Evolutionary conservation across 2,329 filamentous ascomycete species (phyloP), one percentile per base, ranked within the genome.

Genomic region (Alternaria arborescens): DNA sequence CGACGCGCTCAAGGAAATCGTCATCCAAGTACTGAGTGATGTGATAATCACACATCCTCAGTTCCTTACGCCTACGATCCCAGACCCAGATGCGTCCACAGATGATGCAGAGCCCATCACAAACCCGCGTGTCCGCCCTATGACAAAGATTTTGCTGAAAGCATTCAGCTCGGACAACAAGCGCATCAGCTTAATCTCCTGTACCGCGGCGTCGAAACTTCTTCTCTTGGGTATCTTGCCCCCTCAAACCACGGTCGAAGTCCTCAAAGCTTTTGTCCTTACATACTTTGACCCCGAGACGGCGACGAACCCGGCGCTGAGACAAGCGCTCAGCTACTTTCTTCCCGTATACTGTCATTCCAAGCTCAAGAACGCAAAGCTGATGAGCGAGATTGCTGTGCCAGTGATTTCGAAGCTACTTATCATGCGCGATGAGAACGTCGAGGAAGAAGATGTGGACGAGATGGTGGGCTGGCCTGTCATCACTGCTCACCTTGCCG

Each of bases 331-430:
- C 55, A 93, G 92, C 67, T 98, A 98, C 79, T 97, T 97, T 84
- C 82, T 98, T 36, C 94, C 94, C 0, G 94, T 97, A 0, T 98
- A 96, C 81, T 95, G 92, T 78, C 97, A 94, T 78, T 94, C 91
- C 8, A 87, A 92, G 3, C 79, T 89, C 4, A 90, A 92, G 65
- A 97, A 97, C 72, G 93, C 95, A 65, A 86, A 90, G 28, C 85
- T 93, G 34, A 93, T 98, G 91, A 87, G 88, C 7, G 81, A 83
- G 18, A 86, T 97, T 20, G 87, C 91, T 0, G 86, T 94, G 2
- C 87, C 90, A 26, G 88, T 93, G 0, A 82, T 98, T 10, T 89
- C 93, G 65, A 87, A 89, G 12, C 85, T 97, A 0, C 73, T 85
- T 55, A 80, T 83, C 40, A 79, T 84, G 30, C 83, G 83, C 3